Conservation (phyloP, 2,329 filamentous ascomycete species). For the Elsinoe arachidis region DNA sequence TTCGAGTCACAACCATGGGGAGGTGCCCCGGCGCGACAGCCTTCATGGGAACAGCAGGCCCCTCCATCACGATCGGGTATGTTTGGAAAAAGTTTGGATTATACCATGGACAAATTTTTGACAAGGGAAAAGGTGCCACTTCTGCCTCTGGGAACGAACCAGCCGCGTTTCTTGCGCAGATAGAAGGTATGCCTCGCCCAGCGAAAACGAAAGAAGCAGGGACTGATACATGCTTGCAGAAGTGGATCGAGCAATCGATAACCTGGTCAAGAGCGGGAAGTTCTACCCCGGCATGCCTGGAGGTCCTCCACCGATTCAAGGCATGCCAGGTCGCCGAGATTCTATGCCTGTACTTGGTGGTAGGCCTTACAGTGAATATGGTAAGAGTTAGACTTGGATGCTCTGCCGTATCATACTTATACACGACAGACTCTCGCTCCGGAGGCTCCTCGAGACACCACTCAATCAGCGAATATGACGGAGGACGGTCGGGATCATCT, state of each 20-base stretch:
- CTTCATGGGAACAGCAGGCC: conserved; percentile 64
- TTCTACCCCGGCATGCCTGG: conserved; percentile 48
- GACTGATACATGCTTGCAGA: conserved; percentile 45
- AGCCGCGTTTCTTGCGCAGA: conserved; percentile 73
- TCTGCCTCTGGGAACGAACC: conserved; percentile 64
- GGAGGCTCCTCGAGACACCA: conserved; percentile 65
- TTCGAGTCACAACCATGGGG: conserved; percentile 58
- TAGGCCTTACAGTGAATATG: conserved; percentile 47
- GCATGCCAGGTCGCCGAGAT: conserved; percentile 66
- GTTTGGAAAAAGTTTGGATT: conserved; percentile 18
- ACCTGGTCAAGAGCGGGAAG: conserved; percentile 94
- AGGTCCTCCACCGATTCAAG: conserved; percentile 27
- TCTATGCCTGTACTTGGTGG: conserved; percentile 58
- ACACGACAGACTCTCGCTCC: conserved; percentile 54
- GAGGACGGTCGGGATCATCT: conserved; percentile 61
- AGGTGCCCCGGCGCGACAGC: conserved; percentile 54
- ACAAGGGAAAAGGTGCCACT: conserved; percentile 54
- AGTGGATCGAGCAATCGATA: conserved; percentile 91
- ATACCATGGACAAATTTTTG: conserved; percentile 12
- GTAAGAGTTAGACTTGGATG: conserved; percentile 36
- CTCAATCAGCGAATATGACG: conserved; percentile 76
- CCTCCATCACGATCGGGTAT: conserved; percentile 65
- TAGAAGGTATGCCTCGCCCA: conserved; percentile 63
- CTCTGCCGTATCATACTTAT: conserved; percentile 4
- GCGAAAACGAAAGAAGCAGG: background rate